Percentiles rank a stretch among this genome's conserved stretches.
phyloP scores from a whole-genome alignment of 352 stramenopile species.

The Globisporangium lucens region DNA sequence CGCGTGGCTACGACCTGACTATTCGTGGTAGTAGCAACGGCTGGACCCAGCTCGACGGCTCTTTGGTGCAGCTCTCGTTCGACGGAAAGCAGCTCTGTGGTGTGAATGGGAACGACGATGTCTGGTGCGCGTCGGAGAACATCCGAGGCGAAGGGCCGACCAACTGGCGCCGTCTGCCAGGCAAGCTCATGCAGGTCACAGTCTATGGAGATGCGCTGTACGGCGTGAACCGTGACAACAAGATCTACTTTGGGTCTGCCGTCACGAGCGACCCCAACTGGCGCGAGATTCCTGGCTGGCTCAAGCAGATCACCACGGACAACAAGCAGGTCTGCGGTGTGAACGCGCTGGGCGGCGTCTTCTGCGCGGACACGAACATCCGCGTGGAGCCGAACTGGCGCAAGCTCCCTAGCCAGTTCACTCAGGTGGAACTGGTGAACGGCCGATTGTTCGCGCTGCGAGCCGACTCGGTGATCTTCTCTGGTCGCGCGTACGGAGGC shows the following conservation, averaged over 20 bases:
- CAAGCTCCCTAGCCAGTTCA: conserved; percentile 12
- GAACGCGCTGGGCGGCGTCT: neutral
- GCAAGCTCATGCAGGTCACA: conserved; percentile 23
- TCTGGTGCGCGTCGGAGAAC: conserved; percentile 25
- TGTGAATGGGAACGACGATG: conserved; percentile 20
- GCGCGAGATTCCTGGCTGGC: conserved; percentile 5
- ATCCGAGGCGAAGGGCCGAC: conserved; percentile 14
- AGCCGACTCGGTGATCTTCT: neutral
- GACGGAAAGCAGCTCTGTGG: conserved; percentile 29
- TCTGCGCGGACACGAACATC: conserved; percentile 19
- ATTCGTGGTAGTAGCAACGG: neutral
- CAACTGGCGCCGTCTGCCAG: conserved; percentile 23
- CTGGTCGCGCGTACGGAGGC: conserved; percentile 9
- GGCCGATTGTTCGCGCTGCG: conserved; percentile 12
- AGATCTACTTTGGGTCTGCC: conserved; percentile 12
- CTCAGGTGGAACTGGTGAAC: conserved; percentile 19
- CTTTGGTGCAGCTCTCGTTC: conserved; percentile 27
- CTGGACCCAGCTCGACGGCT: conserved; percentile 22
- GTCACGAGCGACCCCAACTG: conserved; percentile 10
- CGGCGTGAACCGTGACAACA: conserved; percentile 15
- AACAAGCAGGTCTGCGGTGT: conserved; percentile 25
- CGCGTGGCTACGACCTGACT: neutral
- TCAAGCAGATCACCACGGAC: conserved; percentile 28
- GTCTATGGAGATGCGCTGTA: conserved; percentile 29
- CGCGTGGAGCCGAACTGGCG: conserved; percentile 14